These are phyloP conservation scores for Starmerella davenportii DNA, from an alignment of 805 yeast species.

Conservation along the genomic window DNA sequence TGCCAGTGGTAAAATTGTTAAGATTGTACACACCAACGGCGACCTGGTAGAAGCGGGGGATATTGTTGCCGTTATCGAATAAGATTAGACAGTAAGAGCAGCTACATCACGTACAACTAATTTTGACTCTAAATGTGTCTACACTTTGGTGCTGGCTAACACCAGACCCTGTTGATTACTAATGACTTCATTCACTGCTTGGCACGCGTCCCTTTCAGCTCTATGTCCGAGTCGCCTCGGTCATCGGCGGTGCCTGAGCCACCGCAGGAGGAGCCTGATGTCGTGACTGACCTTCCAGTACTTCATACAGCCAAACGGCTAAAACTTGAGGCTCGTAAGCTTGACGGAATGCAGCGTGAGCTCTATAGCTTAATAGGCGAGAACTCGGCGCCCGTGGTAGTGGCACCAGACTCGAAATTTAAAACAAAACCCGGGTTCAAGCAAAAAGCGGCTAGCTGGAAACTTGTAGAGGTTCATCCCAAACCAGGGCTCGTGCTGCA, in stretches of 20 bases:
- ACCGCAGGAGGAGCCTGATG: slow-evolving; percentile 1
- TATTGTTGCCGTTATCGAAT: slow-evolving; percentile 64
- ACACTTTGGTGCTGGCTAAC: too few relatives aligned
- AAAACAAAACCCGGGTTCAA: slow-evolving; percentile 45
- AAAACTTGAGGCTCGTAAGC: slow-evolving; percentile 20
- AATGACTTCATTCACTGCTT: too few relatives aligned
- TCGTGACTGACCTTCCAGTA: slow-evolving; percentile 12
- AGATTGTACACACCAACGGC: slow-evolving; percentile 54
- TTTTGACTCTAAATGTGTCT: too few relatives aligned
- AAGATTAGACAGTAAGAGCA: too few relatives aligned
- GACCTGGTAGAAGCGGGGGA: slow-evolving; percentile 97
- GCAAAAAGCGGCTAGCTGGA: slow-evolving; percentile 71
- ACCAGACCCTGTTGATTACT: too few relatives aligned
- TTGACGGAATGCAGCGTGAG: slow-evolving; percentile 72
- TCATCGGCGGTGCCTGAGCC: background rate
- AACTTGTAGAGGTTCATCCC: slow-evolving; percentile 39
- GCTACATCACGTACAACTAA: too few relatives aligned
- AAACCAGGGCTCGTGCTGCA: slow-evolving; percentile 35
- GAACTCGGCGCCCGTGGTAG: slow-evolving; percentile 69
- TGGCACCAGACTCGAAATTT: slow-evolving; percentile 32
- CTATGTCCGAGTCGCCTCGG: background rate
- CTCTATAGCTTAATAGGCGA: slow-evolving; percentile 77
- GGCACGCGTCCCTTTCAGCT: too few relatives aligned
- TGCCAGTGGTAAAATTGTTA: slow-evolving; percentile 21
- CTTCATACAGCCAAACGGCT: slow-evolving; percentile 18